phyloP scores from a whole-genome alignment of 441 rosid species.

The Melianthus villosus region DNA sequence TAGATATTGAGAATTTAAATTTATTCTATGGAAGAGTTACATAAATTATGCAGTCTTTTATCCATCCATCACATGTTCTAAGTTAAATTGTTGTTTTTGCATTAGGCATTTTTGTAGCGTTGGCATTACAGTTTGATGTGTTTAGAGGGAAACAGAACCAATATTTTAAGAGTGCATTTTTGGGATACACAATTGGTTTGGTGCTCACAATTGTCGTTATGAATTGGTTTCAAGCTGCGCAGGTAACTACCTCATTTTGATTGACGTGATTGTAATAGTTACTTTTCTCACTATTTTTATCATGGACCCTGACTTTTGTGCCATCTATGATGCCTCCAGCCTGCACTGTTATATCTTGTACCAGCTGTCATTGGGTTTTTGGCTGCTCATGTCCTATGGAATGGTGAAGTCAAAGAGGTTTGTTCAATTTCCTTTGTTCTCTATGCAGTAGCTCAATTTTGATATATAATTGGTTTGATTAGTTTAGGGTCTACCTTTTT shows the following conservation, averaged over 20 bases:
- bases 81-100: no score
- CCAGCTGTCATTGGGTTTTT: conserved; percentile 83
- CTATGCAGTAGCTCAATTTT: background rate
- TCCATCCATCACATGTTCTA: no score
- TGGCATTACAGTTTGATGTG: conserved; percentile 78
- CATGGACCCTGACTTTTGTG: conserved; percentile 8
- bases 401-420: conserved; percentile 82
- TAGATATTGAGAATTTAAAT: no score
- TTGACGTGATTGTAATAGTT: background rate
- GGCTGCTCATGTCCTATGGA: conserved; percentile 74
- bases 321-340: no score
- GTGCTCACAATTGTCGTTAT: conserved; percentile 75
- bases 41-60: no score
- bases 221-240: conserved; percentile 99
- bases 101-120: conserved; percentile 84
- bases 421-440: conserved; percentile 13
- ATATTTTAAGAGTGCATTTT: conserved; percentile 84
- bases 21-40: no score
- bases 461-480: background rate
- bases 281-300: background rate
- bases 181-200: conserved; percentile 61
- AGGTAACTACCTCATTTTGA: conserved; percentile 21
- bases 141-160: conserved; percentile 72
- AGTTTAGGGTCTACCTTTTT: no score
- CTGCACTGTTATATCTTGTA: conserved; percentile 84